Base-by-base conservation (phyloP, 1,284 basidiomycete species). In the Bondarzewia mesenterica region DNA sequence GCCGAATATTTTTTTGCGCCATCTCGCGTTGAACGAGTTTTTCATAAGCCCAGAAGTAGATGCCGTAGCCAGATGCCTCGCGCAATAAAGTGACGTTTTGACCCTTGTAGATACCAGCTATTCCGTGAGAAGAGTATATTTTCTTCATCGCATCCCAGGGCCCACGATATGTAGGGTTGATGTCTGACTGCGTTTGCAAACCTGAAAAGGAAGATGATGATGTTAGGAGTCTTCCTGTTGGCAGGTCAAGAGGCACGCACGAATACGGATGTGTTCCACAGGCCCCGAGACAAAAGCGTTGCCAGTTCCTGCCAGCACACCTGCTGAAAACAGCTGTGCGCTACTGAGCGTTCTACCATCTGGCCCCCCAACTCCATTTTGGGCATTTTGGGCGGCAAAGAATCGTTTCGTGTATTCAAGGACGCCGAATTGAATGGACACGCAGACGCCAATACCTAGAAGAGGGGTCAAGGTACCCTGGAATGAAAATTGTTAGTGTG, bases 181-280 rank as follows among this genome's bases (percentile, higher is more conserved):
- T 77, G 45, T 81, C 78, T 2, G 87, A 84, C 63, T 95, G 93
- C 2, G 89, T 93, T 69, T 96, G 93, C 25, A 96, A 69, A 47
- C 90, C 88, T 90, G 60, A 29, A 5, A 23, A 8, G 7, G n/a
- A 15, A 4, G 8, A 16, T 15, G 40, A 46, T 15, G 15, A 14
- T 10, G 39, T 22, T 32, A 48, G 14, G 26, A 42, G 18, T 22
- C 27, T 36, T 42, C n/a, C 27, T 7, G 18, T 21, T 32, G 20
- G n/a, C 21, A 29, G 42, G 14, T 37, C 16, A 37, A 45, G 39
- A 37, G 15, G 43, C 52, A 75, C 89, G 62, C 57, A 86, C 94
- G 87, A 59, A 98, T 98, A 73, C 95, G 89, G 59, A 98, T 93
- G 63, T 98, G 93, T 66, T 99, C 95, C 12, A 99, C 93, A 2